These are phyloP conservation scores for Elaphomyces granulatus DNA, from an alignment of 495 filamentous ascomycete genomes.

Conservation along the genomic window DNA sequence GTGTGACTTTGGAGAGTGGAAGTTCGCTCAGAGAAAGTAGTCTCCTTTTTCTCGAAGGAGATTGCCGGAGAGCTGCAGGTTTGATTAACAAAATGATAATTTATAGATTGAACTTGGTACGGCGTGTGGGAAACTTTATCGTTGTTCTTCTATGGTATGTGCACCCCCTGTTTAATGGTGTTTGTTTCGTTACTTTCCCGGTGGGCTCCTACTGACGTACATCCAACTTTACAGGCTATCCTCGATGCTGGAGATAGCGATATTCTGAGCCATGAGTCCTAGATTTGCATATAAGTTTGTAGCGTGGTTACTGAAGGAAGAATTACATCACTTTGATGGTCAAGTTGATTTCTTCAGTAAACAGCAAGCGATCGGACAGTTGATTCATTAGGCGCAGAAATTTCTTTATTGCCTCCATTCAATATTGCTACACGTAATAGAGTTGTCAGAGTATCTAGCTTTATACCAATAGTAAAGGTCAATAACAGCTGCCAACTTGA, in stretches of 20 bases:
- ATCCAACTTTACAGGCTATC: too few relatives aligned
- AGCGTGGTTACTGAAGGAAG: too few relatives aligned
- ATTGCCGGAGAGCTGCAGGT: constrained; percentile 6
- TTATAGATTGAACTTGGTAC: constrained; percentile 89
- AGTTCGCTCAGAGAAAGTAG: constrained; percentile 27
- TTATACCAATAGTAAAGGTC: too few relatives aligned
- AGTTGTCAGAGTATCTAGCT: too few relatives aligned
- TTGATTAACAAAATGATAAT: constrained; percentile 15
- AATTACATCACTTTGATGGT: too few relatives aligned
- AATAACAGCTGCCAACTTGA: too few relatives aligned
- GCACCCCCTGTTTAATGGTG: not conserved
- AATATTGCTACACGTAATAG: too few relatives aligned
- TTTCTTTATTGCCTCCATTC: too few relatives aligned
- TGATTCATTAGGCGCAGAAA: too few relatives aligned
- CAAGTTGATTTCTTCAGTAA: too few relatives aligned
- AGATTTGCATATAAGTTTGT: too few relatives aligned
- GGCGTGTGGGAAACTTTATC: constrained; percentile 80
- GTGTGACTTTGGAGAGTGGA: constrained; percentile 74
- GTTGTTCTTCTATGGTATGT: constrained; percentile 11
- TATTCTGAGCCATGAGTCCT: constrained; percentile 47
- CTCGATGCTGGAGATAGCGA: constrained; percentile 97
- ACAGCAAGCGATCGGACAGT: too few relatives aligned
- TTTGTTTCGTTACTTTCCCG: constrained; percentile 15
- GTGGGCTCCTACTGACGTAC: constrained; percentile 92
- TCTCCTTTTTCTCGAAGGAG: constrained; percentile 19